Percentiles rank a stretch among this genome's conserved stretches.
Conservation (phyloP, 805 yeast genomes). For the Candida patagonica region DNA sequence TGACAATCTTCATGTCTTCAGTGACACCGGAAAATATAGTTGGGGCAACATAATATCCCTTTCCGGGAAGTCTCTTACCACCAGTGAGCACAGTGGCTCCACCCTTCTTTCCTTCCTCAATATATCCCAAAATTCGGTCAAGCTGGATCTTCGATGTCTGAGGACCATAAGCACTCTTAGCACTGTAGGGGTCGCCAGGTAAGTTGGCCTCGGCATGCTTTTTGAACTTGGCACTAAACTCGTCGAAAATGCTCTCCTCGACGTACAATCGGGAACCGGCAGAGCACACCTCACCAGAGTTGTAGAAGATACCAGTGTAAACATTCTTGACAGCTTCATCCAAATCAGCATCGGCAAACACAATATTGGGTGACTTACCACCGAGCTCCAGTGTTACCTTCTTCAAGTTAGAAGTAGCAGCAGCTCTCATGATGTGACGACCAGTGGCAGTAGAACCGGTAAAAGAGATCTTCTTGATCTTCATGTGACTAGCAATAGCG, state of each 20-base stretch:
- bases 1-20: constrained; percentile 55
- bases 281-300: constrained; percentile 94
- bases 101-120: constrained; percentile 67
- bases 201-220: constrained; percentile 37
- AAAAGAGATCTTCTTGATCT: constrained; percentile 80
- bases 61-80: constrained; percentile 44
- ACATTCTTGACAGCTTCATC: constrained; percentile 67
- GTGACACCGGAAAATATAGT: constrained; percentile 67
- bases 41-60: constrained; percentile 65
- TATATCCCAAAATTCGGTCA: constrained; percentile 63
- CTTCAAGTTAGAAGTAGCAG: constrained; percentile 65
- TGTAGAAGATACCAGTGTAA: constrained; percentile 75
- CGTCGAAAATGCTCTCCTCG: constrained; percentile 74
- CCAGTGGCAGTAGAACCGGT: constrained; percentile 94
- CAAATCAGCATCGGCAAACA: constrained; percentile 77
- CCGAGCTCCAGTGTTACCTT: constrained; percentile 91
- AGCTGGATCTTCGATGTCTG: constrained; percentile 76
- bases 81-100: constrained; percentile 80
- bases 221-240: constrained; percentile 51
- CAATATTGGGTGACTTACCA: constrained; percentile 89
- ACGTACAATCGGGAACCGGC: constrained; percentile 89
- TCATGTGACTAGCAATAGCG: constrained; percentile 49
- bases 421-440: constrained; percentile 63
- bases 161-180: constrained; percentile 75
- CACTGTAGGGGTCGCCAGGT: constrained; percentile 71